Percentiles rank a stretch among this genome's conserved stretches.
Conservation (phyloP, 176 grass and related monocot species). For the Oryza longistaminata region DNA sequence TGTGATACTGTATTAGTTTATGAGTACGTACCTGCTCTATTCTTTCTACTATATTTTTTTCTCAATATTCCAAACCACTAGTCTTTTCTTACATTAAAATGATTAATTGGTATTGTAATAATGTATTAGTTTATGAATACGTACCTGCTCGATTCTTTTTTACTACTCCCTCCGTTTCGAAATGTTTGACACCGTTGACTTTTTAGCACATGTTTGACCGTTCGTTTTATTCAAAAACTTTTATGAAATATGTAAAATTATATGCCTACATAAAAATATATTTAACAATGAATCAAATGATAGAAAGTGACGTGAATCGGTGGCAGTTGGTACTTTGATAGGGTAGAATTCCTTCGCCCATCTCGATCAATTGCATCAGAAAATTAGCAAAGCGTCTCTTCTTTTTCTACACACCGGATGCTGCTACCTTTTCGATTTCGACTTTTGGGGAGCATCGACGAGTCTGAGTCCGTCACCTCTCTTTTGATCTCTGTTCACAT, state of each 20-base stretch:
- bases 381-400: conserved; percentile 20
- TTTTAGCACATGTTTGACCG: no score
- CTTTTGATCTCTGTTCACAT: background rate
- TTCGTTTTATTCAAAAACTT: no score
- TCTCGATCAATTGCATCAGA: conserved; percentile 4
- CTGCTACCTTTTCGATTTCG: conserved; percentile 4
- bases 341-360: background rate
- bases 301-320: conserved; percentile 35
- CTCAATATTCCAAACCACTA: no score
- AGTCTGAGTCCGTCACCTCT: background rate
- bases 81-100: background rate
- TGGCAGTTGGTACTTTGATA: conserved; percentile 16
- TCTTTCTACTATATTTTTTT: no score
- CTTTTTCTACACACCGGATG: conserved; percentile 2
- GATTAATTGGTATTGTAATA: background rate
- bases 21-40: no score
- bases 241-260: no score
- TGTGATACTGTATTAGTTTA: no score
- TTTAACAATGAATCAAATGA: no score
- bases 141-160: background rate
- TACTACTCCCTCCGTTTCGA: no score
- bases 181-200: no score
- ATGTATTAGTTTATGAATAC: background rate
- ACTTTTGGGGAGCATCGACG: conserved; percentile 33
- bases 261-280: no score